Base-by-base conservation (phyloP, 345 rosid species). In the Lepidium africanum region DNA sequence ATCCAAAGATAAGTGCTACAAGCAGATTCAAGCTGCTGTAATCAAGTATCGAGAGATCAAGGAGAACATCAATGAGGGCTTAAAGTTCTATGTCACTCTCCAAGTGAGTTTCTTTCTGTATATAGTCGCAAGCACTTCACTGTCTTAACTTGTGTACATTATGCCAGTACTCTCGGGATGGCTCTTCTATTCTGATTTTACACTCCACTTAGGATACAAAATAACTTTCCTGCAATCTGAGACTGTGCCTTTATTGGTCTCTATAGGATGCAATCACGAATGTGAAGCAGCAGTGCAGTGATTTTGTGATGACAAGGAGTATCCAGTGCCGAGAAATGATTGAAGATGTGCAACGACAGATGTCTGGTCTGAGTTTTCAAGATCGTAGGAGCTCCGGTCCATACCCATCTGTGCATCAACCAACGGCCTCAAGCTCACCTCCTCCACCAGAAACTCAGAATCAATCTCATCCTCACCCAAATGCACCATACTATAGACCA, bases 281-380 rank as follows among this genome's bases (percentile, higher is more conserved):
- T 65, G 73, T 94, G 68, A 91, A 94, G 86, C 99, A 89, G 83
- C 97, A 94, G 67, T 89, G 96, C 81, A 94, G 93, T 67, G 99
- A 94, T 79, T 94, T 87, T 81, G 91, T 84, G 70, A 89, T 94
- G 97, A 94, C 99, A 43, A 84, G 99, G 80, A 89, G 80, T 81
- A 94, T 91, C 67, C 99, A 94, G 71, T 89, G 99, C 74, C 88
- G 87, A 58, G 99, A 94, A 78, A 94, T 94, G 99, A 87, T 91
- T 8, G 97, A 89, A 65, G 99, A 89, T 76, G 97, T 91, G 51
- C 99, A 94, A 75, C 83, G 97, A 69, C 85, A 84, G 53, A 83
- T 91, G 87, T 84, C 95, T 0, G 91, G 99, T 65, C 82, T 94
- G 59, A 89, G 83, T 78, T 94, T 94, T 79, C 99, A 89, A 79